A percentile compares a stretch with the other conserved stretches of the same genome.
Evolutionary conservation across 148 eudicot genomes (phyloP).

Genomic region (Dysphania ambrosioides): DNA sequence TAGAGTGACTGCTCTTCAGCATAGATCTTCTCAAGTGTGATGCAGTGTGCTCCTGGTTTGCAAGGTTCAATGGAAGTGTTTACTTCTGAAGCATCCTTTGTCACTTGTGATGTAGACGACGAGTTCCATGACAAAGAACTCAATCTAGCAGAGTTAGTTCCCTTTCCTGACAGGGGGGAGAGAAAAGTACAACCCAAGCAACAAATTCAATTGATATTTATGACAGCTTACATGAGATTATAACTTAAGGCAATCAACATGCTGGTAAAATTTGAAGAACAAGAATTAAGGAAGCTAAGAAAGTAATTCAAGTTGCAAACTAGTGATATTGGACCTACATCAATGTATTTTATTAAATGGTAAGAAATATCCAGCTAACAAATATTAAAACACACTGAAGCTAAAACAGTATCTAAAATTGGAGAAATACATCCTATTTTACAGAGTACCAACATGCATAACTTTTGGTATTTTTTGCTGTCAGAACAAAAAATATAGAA

Average conservation of each 20-base stretch:
- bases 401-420: neutral
- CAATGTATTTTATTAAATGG: neutral
- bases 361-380: neutral
- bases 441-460: neutral
- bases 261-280: neutral
- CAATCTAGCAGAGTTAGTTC: constrained; percentile 54
- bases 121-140: constrained; percentile 64
- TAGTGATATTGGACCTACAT: neutral
- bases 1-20: constrained; percentile 63
- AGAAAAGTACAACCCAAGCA: neutral
- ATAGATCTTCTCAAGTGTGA: constrained; percentile 58
- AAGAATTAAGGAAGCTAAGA: neutral
- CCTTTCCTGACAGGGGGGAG: constrained; percentile 46
- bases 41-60: constrained; percentile 66
- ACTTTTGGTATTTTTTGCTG: too few relatives aligned
- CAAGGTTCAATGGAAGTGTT: constrained; percentile 50
- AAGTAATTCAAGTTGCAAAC: neutral
- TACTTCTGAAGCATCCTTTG: constrained; percentile 34
- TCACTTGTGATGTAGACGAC: constrained; percentile 59
- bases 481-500: too few relatives aligned
- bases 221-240: neutral
- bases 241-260: neutral
- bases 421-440: neutral
- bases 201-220: neutral
- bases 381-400: neutral